These are phyloP conservation scores for Eucalyptus lansdowneana DNA, from an alignment of 345 rosid species.

Conservation along the genomic window DNA sequence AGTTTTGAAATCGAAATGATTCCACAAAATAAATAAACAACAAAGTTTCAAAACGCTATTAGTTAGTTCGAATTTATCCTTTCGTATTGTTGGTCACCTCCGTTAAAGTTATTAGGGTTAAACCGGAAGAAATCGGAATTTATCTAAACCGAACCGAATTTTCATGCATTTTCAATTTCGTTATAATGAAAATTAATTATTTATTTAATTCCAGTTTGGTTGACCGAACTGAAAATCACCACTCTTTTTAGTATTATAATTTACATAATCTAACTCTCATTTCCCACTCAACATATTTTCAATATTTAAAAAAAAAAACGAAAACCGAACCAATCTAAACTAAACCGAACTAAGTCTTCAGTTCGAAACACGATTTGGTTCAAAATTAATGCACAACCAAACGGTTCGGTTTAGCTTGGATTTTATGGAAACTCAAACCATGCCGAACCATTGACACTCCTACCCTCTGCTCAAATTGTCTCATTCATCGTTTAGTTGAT, in stretches of 20 bases:
- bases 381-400: no score
- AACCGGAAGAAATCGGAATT: no score
- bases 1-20: neutral
- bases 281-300: no score
- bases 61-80: rapidly evolving
- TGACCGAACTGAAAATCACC: no score
- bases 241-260: no score
- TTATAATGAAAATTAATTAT: rapidly evolving
- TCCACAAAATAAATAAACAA: neutral
- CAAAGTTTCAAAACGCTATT: neutral
- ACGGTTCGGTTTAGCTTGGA: no score
- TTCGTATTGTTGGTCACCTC: rapidly evolving
- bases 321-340: rapidly evolving
- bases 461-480: rapidly evolving
- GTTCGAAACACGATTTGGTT: rapidly evolving
- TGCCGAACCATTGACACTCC: no score
- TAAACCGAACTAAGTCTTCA: rapidly evolving
- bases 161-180: rapidly evolving
- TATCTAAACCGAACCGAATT: rapidly evolving
- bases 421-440: no score
- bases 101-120: neutral
- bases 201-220: no score
- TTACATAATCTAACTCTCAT: no score
- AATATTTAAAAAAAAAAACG: no score
- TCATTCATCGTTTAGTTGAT: neutral